Base-by-base conservation (phyloP, 2,329 filamentous ascomycete genomes). In the Fusarium bulbicola region DNA sequence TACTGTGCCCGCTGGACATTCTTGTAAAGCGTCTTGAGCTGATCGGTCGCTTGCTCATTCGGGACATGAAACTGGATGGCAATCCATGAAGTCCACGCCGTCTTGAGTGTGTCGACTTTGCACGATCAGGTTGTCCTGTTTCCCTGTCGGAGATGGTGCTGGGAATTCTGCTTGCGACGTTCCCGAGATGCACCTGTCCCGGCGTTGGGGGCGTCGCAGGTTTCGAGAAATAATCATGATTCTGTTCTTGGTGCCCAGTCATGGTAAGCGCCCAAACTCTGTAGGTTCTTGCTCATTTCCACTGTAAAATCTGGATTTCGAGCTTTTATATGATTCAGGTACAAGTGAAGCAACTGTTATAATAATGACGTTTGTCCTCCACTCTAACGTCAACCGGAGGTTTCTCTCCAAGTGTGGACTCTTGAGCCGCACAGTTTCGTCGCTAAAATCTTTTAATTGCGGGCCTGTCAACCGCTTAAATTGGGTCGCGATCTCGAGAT, bases 281-380 rank as follows among this genome's bases (percentile, higher is more conserved):
- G 37, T 14, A 37, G 5, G 42, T 14, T 49, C 12, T 42, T 16
- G 13, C 20, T 16, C 13, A 36, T 12, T 24, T 7, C 10, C 28
- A 12, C 2, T 28, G 7, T 21, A 10, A 42, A 32, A 7, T 1
- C 10, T 5, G 46, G 36, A 6, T 12, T 10, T 1, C 7, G 15
- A 46, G 13, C 43, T 42, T 61, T 60, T 66, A 70, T 70, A 61
- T 15, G 20, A 52, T 43, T 7, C 13, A 20, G 28, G 14, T 4
- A 24, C 12, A 37, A 14, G 6, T 12, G 18, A 16, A 30, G 10
- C 28, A 26, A 21, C 21, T 40, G 28, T 52, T 43, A 59, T 34
- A 42, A 28, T 26, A 46, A 70, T 70, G 68, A 70, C 66, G 68
- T 70, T 57, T 12, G 37, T 40, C 56, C 56, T 68, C 63, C 63